Evolutionary conservation across 768 basidiomycete genomes (phyloP).

Genomic region (Tulasnella sp.): DNA sequence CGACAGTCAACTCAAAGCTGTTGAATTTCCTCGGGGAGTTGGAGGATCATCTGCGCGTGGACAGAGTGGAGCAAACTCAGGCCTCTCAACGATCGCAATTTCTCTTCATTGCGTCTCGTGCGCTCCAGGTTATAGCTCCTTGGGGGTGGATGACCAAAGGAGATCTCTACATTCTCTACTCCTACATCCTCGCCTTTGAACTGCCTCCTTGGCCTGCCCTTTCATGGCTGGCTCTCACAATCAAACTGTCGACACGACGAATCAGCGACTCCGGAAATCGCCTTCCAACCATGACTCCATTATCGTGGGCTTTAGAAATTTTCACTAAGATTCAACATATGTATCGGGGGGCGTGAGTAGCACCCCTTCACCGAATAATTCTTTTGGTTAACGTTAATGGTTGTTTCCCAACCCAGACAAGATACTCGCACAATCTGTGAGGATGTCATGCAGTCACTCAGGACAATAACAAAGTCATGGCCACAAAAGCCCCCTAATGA

Average conservation of each 20-base stretch:
- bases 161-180: neutral
- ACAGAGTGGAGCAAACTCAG: neutral
- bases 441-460: neutral
- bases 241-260: neutral
- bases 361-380: neutral
- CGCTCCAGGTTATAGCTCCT: neutral
- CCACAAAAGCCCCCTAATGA: neutral
- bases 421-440: neutral
- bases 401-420: neutral
- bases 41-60: neutral
- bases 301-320: neutral
- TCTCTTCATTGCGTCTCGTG: neutral
- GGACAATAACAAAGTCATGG: neutral
- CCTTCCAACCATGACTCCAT: neutral
- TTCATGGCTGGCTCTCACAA: neutral
- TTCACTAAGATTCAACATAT: neutral
- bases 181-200: neutral
- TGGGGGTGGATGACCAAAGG: slow-evolving; percentile 4
- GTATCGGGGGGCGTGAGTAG: neutral
- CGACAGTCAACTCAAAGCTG: neutral
- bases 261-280: neutral
- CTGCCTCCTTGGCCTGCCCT: neutral
- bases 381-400: neutral
- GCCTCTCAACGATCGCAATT: neutral
- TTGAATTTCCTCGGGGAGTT: neutral